Evolutionary conservation across 108 stramenopile species (phyloP).

Genomic region (Pelagomonas calceolata): DNA sequence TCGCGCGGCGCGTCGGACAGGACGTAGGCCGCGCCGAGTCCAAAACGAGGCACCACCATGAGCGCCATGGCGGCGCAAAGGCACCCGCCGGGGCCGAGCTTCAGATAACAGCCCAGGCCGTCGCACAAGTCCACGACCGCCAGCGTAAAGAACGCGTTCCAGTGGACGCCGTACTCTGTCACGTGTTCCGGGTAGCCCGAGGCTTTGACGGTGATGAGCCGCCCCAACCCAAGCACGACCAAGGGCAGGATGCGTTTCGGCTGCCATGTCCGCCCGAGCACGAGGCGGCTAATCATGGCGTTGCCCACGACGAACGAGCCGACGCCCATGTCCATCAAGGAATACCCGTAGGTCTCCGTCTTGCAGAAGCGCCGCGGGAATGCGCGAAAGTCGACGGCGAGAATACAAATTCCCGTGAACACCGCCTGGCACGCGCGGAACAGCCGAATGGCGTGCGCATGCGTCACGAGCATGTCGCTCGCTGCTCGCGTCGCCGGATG

Average conservation of each 20-base stretch:
- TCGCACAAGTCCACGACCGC: not conserved
- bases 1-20: not conserved
- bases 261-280: not conserved
- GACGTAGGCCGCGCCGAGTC: not conserved
- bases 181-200: slow-evolving; percentile 57
- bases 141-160: slow-evolving; percentile 95
- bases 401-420: slow-evolving; percentile 18
- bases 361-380: slow-evolving; percentile 44
- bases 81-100: too few species aligned
- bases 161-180: slow-evolving; percentile 94
- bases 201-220: slow-evolving; percentile 22
- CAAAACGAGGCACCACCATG: too few species aligned
- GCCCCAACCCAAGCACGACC: slow-evolving; percentile 24
- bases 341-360: slow-evolving; percentile 33
- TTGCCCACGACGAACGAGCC: slow-evolving; percentile 33
- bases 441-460: not conserved
- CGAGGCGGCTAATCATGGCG: not conserved
- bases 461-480: not conserved
- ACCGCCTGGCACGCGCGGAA: not conserved
- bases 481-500: not conserved
- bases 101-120: too few species aligned
- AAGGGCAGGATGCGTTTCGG: not conserved
- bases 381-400: slow-evolving; percentile 28
- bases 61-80: too few species aligned
- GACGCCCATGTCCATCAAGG: slow-evolving; percentile 43